Base-by-base conservation (phyloP, 345 rosid species). In the Gossypium thurberi region DNA sequence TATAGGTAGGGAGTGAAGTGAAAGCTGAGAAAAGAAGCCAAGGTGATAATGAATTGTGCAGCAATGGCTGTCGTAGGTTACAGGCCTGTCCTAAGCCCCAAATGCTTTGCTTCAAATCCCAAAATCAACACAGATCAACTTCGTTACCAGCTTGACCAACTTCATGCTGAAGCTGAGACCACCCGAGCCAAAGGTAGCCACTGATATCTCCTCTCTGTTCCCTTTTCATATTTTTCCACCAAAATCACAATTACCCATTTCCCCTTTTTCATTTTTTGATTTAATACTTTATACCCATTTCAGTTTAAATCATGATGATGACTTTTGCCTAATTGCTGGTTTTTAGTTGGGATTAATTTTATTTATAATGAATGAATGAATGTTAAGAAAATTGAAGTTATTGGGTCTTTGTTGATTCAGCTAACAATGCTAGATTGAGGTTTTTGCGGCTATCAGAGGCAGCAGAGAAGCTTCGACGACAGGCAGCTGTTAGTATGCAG, bases 391-490 rank as follows among this genome's bases (percentile, higher is more conserved):
- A 37, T 70, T 51, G 5, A 40, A 52, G 21, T 4, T 70, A 14
- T 14, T 11, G 61, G 57, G 21, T 20, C 71, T 57, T 72, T 72
- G 44, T 74, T 77, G 14, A 28, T 82, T 65, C 82, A 91, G 98
- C 91, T 60, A 90, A 79, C 75, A 85, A 83, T 85, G 87, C 90
- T 1, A 88, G 98, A 79, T 65, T 82, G 81, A 85, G 96, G 77
- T 88, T 94, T 73, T n/a, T 94, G 86, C 86, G 98, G 53, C 77
- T 91, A 72, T 87, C 94, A 0, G 91, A 91, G 80, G 94, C 91
- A 3, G 98, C 91, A 15, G 94, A 94, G 86, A 94, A 90, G 81
- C 90, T 91, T 65, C 85, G 82, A 61, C 84, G 81, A 14, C 91
- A 87, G 85, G 98, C 98, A 40, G 82, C 92, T 76, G 64, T 87